These are phyloP conservation scores for Solanum etuberosum DNA, from an alignment of 257 asterid genomes.

Conservation along the genomic window DNA sequence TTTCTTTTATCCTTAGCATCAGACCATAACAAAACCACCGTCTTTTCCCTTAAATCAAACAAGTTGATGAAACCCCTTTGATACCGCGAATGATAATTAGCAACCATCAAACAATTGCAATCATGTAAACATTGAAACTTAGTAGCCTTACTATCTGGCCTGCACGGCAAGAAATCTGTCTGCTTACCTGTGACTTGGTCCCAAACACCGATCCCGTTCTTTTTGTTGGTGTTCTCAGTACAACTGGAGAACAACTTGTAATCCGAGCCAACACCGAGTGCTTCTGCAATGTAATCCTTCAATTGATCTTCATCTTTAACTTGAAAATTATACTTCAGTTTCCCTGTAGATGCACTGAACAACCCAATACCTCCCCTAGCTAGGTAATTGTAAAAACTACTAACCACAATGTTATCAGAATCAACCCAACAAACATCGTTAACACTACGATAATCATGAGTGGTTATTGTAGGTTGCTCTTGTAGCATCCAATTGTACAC, in stretches of 20 bases:
- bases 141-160: conserved; percentile 55
- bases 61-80: conserved; percentile 31
- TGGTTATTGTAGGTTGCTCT: conserved; percentile 55
- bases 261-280: too few species aligned
- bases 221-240: too few species aligned
- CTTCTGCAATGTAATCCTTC: too few species aligned
- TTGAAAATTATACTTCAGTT: conserved; percentile 42
- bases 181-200: conserved; percentile 31
- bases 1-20: too few species aligned
- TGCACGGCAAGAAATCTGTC: conserved; percentile 40
- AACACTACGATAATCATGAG: conserved; percentile 62
- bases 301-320: conserved; percentile 32
- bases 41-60: conserved; percentile 35
- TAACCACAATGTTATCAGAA: conserved; percentile 37
- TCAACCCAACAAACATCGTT: conserved; percentile 70
- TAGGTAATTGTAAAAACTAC: conserved; percentile 48
- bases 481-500: conserved; percentile 84
- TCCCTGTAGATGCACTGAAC: conserved; percentile 47
- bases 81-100: too few species aligned
- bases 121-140: conserved; percentile 63
- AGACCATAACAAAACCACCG: too few species aligned
- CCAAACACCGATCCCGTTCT: too few species aligned
- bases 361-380: conserved; percentile 77
- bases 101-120: conserved; percentile 37
- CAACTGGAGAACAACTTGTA: too few species aligned